phyloP scores from a whole-genome alignment of 2,329 filamentous ascomycete genomes.

The Huntiella abstrusa region DNA sequence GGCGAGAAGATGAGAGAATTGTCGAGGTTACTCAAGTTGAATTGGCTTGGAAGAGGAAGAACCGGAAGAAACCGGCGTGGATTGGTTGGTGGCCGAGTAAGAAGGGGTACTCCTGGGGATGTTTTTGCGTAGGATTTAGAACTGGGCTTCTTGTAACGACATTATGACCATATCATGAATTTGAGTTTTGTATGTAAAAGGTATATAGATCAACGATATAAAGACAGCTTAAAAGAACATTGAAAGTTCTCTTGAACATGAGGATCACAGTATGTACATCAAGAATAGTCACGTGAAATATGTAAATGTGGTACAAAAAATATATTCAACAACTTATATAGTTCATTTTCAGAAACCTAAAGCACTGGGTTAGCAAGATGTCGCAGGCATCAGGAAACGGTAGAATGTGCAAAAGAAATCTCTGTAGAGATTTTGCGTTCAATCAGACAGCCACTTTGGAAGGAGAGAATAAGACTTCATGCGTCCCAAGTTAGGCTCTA shows the following conservation, averaged over 20 bases:
- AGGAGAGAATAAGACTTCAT: slow-evolving; percentile 53
- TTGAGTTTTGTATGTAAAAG: no score
- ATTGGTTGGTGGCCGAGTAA: slow-evolving; percentile 54
- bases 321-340: slow-evolving; percentile 11
- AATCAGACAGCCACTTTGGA: slow-evolving; percentile 48
- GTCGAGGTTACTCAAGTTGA: slow-evolving; percentile 77
- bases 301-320: neutral
- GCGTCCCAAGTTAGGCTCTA: slow-evolving; percentile 47
- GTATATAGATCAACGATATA: neutral
- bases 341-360: slow-evolving; percentile 13
- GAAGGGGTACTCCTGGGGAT: slow-evolving; percentile 22
- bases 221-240: slow-evolving; percentile 17
- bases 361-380: slow-evolving; percentile 5
- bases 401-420: neutral
- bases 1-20: slow-evolving; percentile 69
- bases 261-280: slow-evolving; percentile 4
- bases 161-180: no score
- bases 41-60: slow-evolving; percentile 81
- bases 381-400: neutral
- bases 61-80: slow-evolving; percentile 80
- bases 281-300: slow-evolving; percentile 14
- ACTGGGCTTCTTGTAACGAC: no score
- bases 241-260: no score
- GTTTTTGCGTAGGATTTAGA: no score
- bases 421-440: slow-evolving; percentile 11